These are phyloP conservation scores for Citrus hindsii DNA, from an alignment of 345 rosid genomes.

Conservation along the genomic window DNA sequence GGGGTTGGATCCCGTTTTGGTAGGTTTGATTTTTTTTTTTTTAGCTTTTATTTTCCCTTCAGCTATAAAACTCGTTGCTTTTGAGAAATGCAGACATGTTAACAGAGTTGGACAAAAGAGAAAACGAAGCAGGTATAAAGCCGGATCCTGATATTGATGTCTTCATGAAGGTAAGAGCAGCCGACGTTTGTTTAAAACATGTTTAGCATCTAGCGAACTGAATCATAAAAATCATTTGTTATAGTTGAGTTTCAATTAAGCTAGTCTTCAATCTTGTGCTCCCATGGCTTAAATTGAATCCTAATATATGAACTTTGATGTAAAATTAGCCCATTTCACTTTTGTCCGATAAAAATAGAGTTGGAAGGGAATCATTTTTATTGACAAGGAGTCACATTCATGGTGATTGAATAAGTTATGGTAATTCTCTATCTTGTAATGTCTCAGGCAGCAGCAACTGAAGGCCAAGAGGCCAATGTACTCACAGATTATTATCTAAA, in stretches of 20 bases:
- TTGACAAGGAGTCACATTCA: background rate
- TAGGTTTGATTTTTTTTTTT: conserved; percentile 12
- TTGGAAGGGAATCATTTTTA: background rate
- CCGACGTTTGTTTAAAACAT: background rate
- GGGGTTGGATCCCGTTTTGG: conserved; percentile 70
- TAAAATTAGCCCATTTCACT: too few species aligned
- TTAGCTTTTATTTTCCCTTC: background rate
- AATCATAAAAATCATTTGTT: too few species aligned
- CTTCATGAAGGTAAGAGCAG: conserved; percentile 68
- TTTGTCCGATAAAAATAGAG: background rate
- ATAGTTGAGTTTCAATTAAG: background rate
- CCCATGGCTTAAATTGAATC: background rate
- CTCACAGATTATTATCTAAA: conserved; percentile 54
- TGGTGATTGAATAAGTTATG: background rate
- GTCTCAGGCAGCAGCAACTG: conserved; percentile 44
- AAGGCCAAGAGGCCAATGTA: conserved; percentile 46
- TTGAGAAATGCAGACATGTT: conserved; percentile 48
- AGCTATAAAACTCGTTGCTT: background rate
- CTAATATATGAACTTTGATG: too few species aligned
- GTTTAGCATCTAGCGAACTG: background rate
- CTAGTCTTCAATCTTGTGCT: background rate
- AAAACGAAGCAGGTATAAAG: conserved; percentile 65
- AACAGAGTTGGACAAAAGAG: conserved; percentile 70
- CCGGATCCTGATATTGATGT: conserved; percentile 79
- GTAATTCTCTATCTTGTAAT: background rate